phyloP scores from a whole-genome alignment of 148 eudicot genomes.

The Polygonum maritimum region DNA sequence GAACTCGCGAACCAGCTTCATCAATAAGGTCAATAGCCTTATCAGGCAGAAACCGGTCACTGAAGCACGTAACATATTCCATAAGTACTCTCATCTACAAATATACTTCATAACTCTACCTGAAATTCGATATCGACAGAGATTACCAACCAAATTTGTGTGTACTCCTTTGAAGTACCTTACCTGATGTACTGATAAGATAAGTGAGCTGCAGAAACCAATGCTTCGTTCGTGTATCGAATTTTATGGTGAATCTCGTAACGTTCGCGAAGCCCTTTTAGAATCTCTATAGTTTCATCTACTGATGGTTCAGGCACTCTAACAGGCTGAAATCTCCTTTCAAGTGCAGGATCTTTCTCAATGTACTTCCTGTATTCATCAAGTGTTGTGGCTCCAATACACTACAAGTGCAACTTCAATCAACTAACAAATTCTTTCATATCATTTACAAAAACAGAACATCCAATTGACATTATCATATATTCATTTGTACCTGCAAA shows the following conservation, averaged over 20 bases:
- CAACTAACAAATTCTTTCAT: background rate
- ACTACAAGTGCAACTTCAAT: constrained; percentile 24
- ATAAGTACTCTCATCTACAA: too few species aligned
- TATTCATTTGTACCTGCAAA: constrained; percentile 43
- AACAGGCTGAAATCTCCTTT: constrained; percentile 91
- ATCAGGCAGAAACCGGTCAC: constrained; percentile 18
- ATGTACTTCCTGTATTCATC: constrained; percentile 94
- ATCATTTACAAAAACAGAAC: too few species aligned
- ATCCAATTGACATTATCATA: too few species aligned
- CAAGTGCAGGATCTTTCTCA: constrained; percentile 92
- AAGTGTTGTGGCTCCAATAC: constrained; percentile 94
- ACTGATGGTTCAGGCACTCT: constrained; percentile 94
- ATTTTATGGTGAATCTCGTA: constrained; percentile 51
- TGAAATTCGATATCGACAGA: too few species aligned
- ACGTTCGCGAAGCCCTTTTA: constrained; percentile 83
- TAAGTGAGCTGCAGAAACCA: constrained; percentile 16
- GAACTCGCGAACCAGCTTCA: constrained; percentile 19
- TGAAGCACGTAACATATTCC: background rate
- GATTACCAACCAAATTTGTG: too few species aligned
- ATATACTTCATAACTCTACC: too few species aligned
- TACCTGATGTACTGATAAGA: constrained; percentile 18
- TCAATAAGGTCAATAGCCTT: constrained; percentile 28
- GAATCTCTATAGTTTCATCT: constrained; percentile 80
- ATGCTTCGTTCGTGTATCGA: constrained; percentile 12
- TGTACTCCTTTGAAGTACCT: too few species aligned